phyloP scores from a whole-genome alignment of 106 monocot species.

The Platanthera zijinensis region DNA sequence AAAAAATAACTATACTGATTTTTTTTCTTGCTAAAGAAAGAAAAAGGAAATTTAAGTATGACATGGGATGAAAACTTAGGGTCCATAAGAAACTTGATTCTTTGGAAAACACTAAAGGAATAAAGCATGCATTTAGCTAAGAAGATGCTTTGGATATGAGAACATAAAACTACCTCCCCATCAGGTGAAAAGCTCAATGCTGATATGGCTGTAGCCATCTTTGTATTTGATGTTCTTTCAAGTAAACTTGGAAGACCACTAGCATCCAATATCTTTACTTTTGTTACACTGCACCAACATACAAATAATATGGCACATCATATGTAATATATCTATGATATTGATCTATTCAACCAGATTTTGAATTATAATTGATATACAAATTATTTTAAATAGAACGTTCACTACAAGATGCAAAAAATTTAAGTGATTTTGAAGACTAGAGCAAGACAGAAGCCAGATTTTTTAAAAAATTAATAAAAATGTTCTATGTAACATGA shows the following conservation, averaged over 20 bases:
- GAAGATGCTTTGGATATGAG: not conserved
- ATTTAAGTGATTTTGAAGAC: not conserved
- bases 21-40: too few relatives aligned
- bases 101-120: not conserved
- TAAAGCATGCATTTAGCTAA: not conserved
- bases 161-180: conserved; percentile 56
- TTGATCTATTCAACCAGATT: not conserved
- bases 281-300: conserved; percentile 57
- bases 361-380: not conserved
- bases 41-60: not conserved
- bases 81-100: not conserved
- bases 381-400: not conserved
- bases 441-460: not conserved
- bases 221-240: conserved; percentile 40
- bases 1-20: too few relatives aligned
- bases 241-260: conserved; percentile 81
- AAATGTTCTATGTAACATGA: not conserved
- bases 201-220: conserved; percentile 57
- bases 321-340: conserved; percentile 1
- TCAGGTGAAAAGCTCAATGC: conserved; percentile 85
- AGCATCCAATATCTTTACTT: conserved; percentile 95
- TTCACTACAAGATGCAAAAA: not conserved
- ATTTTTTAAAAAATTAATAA: not conserved
- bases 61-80: not conserved
- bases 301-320: conserved; percentile 3